Base-by-base conservation (phyloP, 2,329 filamentous ascomycete species). In the Metarhizium humberi region DNA sequence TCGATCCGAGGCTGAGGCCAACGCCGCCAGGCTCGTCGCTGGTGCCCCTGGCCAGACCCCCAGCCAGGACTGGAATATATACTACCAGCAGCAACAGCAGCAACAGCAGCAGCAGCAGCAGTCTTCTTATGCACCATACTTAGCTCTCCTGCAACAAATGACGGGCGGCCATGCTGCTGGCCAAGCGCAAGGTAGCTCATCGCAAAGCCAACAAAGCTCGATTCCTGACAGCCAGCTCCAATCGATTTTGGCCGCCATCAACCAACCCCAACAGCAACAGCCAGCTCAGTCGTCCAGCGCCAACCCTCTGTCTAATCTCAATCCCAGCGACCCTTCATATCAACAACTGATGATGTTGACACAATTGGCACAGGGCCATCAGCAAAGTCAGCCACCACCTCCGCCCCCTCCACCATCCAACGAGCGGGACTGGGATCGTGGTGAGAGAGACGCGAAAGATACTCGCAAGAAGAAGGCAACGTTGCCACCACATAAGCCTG, bases 221-320 rank as follows among this genome's bases (percentile, higher is more conserved):
- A 66, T 70, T 20, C 64, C 65, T 6, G 71, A 75, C 50, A 67
- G 60, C 10, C 72, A 75, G 56, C 65, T 76, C 4, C 73, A 76
- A 60, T 74, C 74, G 7, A 69, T 76, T n/a, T 62, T 76, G 42
- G 71, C 72, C 10, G 72, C 72, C 50, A 72, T 76, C 46, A 69
- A 69, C 57, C 72, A 74, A 56, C 64, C 67, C n/a, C 56, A 63
- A 13, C 63, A 66, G 52, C 64, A 65, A 46, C 40, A 45, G 18
- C 50, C 29, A 40, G 55, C 58, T 18, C 60, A 58, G 32, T 53
- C 56, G n/a, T 60, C 61, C 56, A 57, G 55, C 11, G 46, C 59
- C 14, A 66, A 57, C 38, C 32, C 57, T 1, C 57, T 62, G 7
- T 59, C 59, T 50, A 67, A 65, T 51, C 61, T 71, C 8, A 70